phyloP scores from a whole-genome alignment of 306 rosid species.

The Fagus crenata region DNA sequence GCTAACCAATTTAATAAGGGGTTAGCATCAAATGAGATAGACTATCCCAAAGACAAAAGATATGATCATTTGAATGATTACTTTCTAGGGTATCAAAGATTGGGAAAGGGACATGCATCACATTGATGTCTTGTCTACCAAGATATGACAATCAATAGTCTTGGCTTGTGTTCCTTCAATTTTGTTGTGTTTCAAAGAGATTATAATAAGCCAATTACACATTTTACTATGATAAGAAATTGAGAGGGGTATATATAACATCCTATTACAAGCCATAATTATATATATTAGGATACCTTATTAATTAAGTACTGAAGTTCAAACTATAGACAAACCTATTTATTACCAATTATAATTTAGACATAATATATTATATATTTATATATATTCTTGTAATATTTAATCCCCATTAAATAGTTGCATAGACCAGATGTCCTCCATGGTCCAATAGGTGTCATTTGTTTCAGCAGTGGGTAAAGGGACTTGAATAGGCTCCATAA shows the following conservation, averaged over 20 bases:
- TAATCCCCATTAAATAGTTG: constrained; percentile 66
- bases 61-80: too few species aligned
- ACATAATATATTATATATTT: neutral
- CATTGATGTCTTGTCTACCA: neutral
- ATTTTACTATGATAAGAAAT: constrained; percentile 26
- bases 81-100: neutral
- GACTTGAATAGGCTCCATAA: constrained; percentile 38
- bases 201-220: constrained; percentile 14
- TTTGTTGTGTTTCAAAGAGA: constrained; percentile 20
- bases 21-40: too few species aligned
- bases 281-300: constrained; percentile 2
- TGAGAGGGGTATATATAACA: constrained; percentile 16
- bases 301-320: constrained; percentile 19
- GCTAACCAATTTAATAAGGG: too few species aligned
- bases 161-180: constrained; percentile 17
- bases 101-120: neutral
- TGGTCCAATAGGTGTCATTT: constrained; percentile 66
- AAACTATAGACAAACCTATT: constrained; percentile 38
- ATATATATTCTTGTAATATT: neutral
- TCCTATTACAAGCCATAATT: constrained; percentile 41
- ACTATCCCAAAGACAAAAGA: too few species aligned
- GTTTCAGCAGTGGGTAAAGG: constrained; percentile 31
- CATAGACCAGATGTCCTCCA: constrained; percentile 97
- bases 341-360: neutral
- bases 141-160: constrained; percentile 2